Evolutionary conservation across 768 basidiomycete species (phyloP).

Genomic region (Chiua virens): DNA sequence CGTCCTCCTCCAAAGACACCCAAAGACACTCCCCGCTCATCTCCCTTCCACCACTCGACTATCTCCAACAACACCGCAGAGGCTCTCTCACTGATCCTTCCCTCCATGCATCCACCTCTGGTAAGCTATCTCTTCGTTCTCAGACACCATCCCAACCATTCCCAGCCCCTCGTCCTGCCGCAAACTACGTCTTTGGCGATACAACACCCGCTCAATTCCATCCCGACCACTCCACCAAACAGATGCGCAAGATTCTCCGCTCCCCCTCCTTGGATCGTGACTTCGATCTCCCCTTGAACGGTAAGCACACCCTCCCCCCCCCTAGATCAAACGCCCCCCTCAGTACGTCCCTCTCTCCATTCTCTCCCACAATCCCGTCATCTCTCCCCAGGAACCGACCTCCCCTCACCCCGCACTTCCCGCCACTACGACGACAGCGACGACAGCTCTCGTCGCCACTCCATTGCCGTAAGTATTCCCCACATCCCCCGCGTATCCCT

Average conservation of each 20-base stretch:
- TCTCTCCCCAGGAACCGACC: constrained; percentile 26
- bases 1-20: constrained; percentile 22
- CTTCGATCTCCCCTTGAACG: constrained; percentile 18
- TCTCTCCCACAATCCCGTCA: constrained; percentile 11
- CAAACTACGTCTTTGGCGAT: constrained; percentile 73
- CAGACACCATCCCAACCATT: constrained; percentile 11
- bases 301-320: constrained; percentile 18
- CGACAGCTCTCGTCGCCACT: constrained; percentile 68
- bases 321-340: constrained; percentile 19
- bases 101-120: constrained; percentile 51
- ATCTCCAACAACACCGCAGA: constrained; percentile 76
- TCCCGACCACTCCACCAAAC: constrained; percentile 37
- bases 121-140: constrained; percentile 8
- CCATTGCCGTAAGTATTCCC: constrained; percentile 56
- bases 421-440: constrained; percentile 56
- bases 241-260: constrained; percentile 59
- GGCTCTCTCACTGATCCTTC: constrained; percentile 85
- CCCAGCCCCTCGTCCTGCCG: constrained; percentile 54
- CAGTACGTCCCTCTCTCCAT: constrained; percentile 21
- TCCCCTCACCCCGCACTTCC: constrained; percentile 23
- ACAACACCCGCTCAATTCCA: constrained; percentile 31
- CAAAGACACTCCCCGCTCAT: constrained; percentile 52
- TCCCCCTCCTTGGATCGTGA: constrained; percentile 53
- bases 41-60: constrained; percentile 74
- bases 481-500: neutral